Evolutionary conservation across 2,329 filamentous ascomycete species (phyloP).

Genomic region (Aureobasidium sp.): DNA sequence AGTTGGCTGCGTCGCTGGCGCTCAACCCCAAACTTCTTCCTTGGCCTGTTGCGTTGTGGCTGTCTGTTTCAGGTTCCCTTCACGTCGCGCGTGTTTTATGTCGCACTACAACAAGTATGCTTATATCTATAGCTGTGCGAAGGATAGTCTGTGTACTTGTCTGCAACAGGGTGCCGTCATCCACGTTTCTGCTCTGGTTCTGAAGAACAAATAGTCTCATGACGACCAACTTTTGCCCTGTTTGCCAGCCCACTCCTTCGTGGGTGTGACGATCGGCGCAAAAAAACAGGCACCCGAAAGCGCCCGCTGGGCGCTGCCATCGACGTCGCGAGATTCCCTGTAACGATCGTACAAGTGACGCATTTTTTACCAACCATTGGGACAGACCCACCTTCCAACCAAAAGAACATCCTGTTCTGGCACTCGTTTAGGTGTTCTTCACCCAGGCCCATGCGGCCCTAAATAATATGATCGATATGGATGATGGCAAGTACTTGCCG

Average conservation of each 20-base stretch:
- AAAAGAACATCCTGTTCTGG: constrained; percentile 2
- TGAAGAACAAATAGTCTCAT: not conserved
- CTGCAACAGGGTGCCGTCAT: not conserved
- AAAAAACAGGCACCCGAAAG: constrained; percentile 9
- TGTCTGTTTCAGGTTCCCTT: constrained; percentile 8
- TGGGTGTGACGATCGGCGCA: constrained; percentile 4
- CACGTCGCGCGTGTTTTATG: not conserved
- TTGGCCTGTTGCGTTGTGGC: not conserved
- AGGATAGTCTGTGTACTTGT: not conserved
- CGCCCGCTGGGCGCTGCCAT: not conserved
- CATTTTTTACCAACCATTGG: not conserved
- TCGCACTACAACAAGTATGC: not conserved
- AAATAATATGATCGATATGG: not conserved
- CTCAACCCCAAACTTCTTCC: not conserved
- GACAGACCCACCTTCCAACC: constrained; percentile 5
- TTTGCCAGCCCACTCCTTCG: constrained; percentile 5
- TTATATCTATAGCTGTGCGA: not conserved
- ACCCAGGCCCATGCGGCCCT: not conserved
- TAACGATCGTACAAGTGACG: constrained; percentile 11
- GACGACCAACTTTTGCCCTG: constrained; percentile 7
- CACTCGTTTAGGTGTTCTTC: not conserved
- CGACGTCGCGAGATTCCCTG: not conserved
- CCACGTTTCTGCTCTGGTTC: not conserved
- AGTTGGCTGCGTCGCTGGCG: not conserved
- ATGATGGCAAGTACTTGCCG: not conserved